Base-by-base conservation (phyloP, 371 early-diverging fungal species). In the Cladochytrium tenue region DNA sequence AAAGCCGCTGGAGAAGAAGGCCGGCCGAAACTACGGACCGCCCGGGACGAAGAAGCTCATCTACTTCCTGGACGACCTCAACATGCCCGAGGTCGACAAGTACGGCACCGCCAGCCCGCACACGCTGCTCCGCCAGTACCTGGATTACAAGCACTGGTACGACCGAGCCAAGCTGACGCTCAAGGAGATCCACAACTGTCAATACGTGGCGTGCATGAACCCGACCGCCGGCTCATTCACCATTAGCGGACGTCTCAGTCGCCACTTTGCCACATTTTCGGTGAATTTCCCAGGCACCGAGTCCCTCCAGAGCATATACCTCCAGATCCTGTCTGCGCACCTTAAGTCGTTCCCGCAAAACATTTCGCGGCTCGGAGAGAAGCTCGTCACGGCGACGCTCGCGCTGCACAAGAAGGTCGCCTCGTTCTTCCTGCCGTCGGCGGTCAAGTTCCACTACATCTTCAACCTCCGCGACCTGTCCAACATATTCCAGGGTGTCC, bases 81-180 rank as follows among this genome's bases (percentile, higher is more conserved):
- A 87, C 70, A 87, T 87, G 87, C 87, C 87, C 15, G 87, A 87
- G 62, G 87, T 87, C 17, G 87, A 87, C 76, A 85, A 83, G 60
- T 87, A 87, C 64, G 86, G 87, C 31, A 87, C 87, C 4, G 87
- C 82, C 0, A 71, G 76, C 20, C 83, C 85, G 2, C 85, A 85
- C 66, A 83, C 86, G 1, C 67, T 87, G 36, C 70, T 87, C 30
- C 71, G 87, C 23, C 87, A 87, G 64, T 79, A 82, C 60, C 66
- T 87, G 5, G 87, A 87, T 68, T 86, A 87, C 75, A 61, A 71
- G 32, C 87, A 87, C 61, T 85, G 86, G 86, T 87, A 87, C 59
- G 87, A 87, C 66, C 68, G 87, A 35, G 66, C 69, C 27, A 87
- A 87, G 69, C 68, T 87, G 23, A 83, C 84, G 10, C 70, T 87